phyloP scores from a whole-genome alignment of 495 filamentous ascomycete genomes.

The Aspergillus bridgeri region DNA sequence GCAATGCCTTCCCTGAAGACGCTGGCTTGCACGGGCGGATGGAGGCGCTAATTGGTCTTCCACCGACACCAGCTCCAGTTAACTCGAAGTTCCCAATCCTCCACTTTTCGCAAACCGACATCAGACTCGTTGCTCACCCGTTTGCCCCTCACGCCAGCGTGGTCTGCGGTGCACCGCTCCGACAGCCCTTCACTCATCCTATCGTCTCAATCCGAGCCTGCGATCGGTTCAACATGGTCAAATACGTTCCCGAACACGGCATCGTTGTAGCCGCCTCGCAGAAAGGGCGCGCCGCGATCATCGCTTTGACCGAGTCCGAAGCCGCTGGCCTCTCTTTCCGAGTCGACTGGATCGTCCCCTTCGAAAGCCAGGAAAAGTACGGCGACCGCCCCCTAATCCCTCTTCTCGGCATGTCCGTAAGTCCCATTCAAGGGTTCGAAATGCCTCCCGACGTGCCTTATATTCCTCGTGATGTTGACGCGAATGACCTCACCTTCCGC shows the following conservation, averaged over 20 bases:
- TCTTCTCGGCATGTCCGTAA: slow-evolving; percentile 54
- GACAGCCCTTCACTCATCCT: slow-evolving; percentile 34
- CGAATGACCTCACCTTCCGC: slow-evolving; percentile 30
- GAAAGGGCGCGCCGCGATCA: slow-evolving; percentile 68
- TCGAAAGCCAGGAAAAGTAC: slow-evolving; percentile 41
- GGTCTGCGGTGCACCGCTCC: slow-evolving; percentile 46
- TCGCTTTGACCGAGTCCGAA: slow-evolving; percentile 60
- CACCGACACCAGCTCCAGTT: slow-evolving; percentile 16
- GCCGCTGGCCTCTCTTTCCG: slow-evolving; percentile 43
- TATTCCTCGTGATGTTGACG: slow-evolving; percentile 28
- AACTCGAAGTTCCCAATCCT: slow-evolving; percentile 46
- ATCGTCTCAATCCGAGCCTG: slow-evolving; percentile 38
- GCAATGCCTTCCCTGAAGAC: slow-evolving; percentile 5
- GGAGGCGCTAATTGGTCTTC: slow-evolving; percentile 10
- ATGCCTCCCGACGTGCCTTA: slow-evolving; percentile 35
- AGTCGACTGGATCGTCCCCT: slow-evolving; percentile 56
- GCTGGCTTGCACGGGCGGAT: not conserved
- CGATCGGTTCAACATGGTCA: slow-evolving; percentile 73
- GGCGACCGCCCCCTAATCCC: slow-evolving; percentile 41
- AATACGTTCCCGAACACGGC: slow-evolving; percentile 73
- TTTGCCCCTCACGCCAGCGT: slow-evolving; percentile 43
- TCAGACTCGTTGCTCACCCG: slow-evolving; percentile 52
- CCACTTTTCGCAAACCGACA: slow-evolving; percentile 55
- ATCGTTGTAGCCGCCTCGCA: slow-evolving; percentile 71
- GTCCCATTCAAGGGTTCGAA: slow-evolving; percentile 61